Evolutionary conservation across 2,329 filamentous ascomycete genomes (phyloP).

Genomic region (Rutstroemia sp.): DNA sequence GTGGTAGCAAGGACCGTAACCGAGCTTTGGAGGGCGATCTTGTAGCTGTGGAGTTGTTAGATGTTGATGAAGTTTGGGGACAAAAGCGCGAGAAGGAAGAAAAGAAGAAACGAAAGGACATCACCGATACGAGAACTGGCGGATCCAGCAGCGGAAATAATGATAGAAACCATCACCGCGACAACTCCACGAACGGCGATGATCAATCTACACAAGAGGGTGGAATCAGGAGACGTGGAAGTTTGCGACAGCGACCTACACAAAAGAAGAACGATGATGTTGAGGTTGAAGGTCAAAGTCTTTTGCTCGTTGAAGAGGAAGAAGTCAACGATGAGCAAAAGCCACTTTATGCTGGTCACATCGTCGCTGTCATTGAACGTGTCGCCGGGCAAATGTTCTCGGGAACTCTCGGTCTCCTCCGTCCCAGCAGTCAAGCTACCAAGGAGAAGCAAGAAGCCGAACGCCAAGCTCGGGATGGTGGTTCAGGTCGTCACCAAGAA

Average conservation of each 20-base stretch:
- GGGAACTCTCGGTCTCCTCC: slow-evolving; percentile 84
- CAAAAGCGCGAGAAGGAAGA: slow-evolving; percentile 99
- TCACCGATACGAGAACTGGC: slow-evolving; percentile 79
- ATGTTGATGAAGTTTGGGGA: slow-evolving; percentile 96
- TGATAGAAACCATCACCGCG: slow-evolving; percentile 41
- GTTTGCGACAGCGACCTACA: slow-evolving; percentile 89
- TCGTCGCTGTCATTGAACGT: slow-evolving; percentile 95
- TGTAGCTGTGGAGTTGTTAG: slow-evolving; percentile 89
- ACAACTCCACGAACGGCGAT: slow-evolving; percentile 54
- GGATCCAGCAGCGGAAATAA: slow-evolving; percentile 68
- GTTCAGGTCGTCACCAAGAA: slow-evolving; percentile 62
- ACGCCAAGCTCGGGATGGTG: slow-evolving; percentile 81
- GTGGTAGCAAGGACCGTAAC: slow-evolving; percentile 97
- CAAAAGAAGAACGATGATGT: slow-evolving; percentile 99
- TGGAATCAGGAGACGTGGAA: slow-evolving; percentile 84
- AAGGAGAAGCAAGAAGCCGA: slow-evolving; percentile 99
- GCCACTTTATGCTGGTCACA: slow-evolving; percentile 91
- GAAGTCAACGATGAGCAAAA: slow-evolving; percentile 99
- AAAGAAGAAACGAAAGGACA: slow-evolving; percentile 99
- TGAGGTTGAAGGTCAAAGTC: slow-evolving; percentile 94
- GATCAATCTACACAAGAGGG: slow-evolving; percentile 52
- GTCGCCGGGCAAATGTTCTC: slow-evolving; percentile 99
- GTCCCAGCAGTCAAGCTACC: slow-evolving; percentile 94
- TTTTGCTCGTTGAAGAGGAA: slow-evolving; percentile 94
- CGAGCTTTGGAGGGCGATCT: slow-evolving; percentile 92